Evolutionary conservation across 257 asterid genomes (phyloP).

Genomic region (Ajuga chamaepitys): DNA sequence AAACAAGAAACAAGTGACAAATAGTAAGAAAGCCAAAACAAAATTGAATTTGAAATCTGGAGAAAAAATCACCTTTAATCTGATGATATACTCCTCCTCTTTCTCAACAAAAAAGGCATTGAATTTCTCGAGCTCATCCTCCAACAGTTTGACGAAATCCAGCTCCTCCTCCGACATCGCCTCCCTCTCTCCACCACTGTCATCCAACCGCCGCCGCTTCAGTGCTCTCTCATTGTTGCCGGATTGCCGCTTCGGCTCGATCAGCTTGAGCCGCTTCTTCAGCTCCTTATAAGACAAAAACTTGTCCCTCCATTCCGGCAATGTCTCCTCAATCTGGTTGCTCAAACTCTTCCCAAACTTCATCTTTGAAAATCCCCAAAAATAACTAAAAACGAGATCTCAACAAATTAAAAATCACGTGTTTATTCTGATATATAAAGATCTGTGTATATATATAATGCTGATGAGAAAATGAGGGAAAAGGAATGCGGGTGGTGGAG

Average conservation of each 20-base stretch:
- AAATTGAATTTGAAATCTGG: background rate
- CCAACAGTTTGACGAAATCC: conserved; percentile 64
- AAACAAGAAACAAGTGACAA: background rate
- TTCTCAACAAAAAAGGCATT: conserved; percentile 80
- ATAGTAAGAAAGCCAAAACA: background rate
- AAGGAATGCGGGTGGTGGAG: conserved; percentile 1
- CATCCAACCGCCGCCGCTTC: conserved; percentile 50
- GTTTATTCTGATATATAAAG: background rate
- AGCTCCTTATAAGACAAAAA: conserved; percentile 85
- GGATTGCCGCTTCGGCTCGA: conserved; percentile 42
- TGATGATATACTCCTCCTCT: conserved; percentile 81
- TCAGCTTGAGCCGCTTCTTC: conserved; percentile 66
- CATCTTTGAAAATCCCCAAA: conserved; percentile 22
- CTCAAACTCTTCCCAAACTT: conserved; percentile 89
- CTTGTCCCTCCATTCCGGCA: conserved; percentile 97
- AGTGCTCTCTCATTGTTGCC: conserved; percentile 21
- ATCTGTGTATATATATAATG: background rate
- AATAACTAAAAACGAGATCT: background rate
- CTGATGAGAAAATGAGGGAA: conserved; percentile 4
- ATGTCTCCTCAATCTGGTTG: conserved; percentile 83
- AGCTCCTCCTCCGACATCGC: conserved; percentile 65
- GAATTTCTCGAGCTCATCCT: conserved; percentile 89
- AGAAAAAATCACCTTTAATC: conserved; percentile 48
- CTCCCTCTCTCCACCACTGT: conserved; percentile 23
- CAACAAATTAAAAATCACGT: background rate